These are phyloP conservation scores for Ophiocordyceps unilateralis DNA, from an alignment of 2,329 filamentous ascomycete species.

Conservation along the genomic window DNA sequence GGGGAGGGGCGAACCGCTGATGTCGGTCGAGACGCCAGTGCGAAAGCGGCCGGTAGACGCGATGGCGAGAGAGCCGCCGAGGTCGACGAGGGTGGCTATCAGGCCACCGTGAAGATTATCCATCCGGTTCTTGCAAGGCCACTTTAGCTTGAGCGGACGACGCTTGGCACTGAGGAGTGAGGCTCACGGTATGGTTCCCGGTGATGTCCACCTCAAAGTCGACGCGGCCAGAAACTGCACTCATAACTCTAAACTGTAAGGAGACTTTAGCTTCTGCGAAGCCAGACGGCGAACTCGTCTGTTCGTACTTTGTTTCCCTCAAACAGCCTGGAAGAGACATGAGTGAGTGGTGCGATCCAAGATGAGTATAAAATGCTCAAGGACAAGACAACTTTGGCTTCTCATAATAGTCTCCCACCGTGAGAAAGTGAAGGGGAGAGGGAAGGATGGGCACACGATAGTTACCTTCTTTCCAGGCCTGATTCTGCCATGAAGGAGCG, in stretches of 20 bases:
- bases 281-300: background rate
- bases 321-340: background rate
- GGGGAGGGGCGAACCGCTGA: slow-evolving; percentile 31
- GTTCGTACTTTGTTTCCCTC: background rate
- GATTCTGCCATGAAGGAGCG: slow-evolving; percentile 75
- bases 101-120: slow-evolving; percentile 65
- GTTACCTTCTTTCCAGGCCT: slow-evolving; percentile 71
- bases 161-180: background rate
- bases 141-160: too few relatives aligned
- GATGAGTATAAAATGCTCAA: background rate
- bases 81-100: slow-evolving; percentile 57
- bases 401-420: background rate
- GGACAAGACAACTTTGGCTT: background rate
- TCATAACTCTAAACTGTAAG: slow-evolving; percentile 45
- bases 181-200: slow-evolving; percentile 53
- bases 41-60: slow-evolving; percentile 45
- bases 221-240: slow-evolving; percentile 48
- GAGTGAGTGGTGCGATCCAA: background rate
- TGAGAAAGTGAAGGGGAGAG: background rate
- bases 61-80: slow-evolving; percentile 47
- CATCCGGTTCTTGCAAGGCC: slow-evolving; percentile 45
- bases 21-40: slow-evolving; percentile 47
- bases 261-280: background rate
- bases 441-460: background rate
- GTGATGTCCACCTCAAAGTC: slow-evolving; percentile 62